These are phyloP conservation scores for Lasiodiplodia sp. DNA, from an alignment of 2,329 filamentous ascomycete genomes.

Conservation along the genomic window DNA sequence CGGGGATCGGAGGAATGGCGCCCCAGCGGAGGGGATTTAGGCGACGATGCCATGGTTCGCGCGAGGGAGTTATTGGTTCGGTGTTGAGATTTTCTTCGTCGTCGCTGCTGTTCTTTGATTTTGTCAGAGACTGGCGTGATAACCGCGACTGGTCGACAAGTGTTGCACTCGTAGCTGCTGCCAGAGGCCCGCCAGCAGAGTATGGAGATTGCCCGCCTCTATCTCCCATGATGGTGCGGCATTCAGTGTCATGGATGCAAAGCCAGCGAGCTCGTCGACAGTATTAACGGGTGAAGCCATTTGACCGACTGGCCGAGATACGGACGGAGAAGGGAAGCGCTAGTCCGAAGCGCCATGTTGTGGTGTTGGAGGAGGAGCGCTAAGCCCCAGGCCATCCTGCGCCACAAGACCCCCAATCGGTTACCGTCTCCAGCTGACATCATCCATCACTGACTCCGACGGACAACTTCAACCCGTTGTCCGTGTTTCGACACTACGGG, in stretches of 20 bases:
- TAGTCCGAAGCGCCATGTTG: background rate
- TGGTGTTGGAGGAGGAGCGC: background rate
- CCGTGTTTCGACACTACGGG: background rate
- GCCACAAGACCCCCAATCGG: background rate
- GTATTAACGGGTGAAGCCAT: background rate
- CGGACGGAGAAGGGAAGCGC: background rate
- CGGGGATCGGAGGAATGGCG: conserved; percentile 61
- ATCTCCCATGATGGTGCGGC: background rate
- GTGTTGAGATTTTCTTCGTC: conserved; percentile 36
- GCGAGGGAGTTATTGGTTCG: background rate
- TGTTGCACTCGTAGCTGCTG: conserved; percentile 39
- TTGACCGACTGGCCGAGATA: background rate
- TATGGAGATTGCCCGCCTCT: background rate
- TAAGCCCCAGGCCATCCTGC: background rate
- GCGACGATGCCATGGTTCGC: conserved; percentile 63
- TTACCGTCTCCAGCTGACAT: background rate
- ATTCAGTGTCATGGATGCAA: background rate
- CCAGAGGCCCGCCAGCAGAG: conserved; percentile 17
- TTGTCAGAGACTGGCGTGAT: background rate
- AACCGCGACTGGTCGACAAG: background rate
- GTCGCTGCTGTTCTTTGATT: conserved; percentile 32
- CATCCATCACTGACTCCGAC: background rate
- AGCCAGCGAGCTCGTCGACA: background rate
- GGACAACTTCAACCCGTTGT: background rate
- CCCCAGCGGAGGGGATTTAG: conserved; percentile 58